Evolutionary conservation across 768 basidiomycete species (phyloP), one percentile per base, ranked within the genome.

Genomic region (Trametes coccinea): DNA sequence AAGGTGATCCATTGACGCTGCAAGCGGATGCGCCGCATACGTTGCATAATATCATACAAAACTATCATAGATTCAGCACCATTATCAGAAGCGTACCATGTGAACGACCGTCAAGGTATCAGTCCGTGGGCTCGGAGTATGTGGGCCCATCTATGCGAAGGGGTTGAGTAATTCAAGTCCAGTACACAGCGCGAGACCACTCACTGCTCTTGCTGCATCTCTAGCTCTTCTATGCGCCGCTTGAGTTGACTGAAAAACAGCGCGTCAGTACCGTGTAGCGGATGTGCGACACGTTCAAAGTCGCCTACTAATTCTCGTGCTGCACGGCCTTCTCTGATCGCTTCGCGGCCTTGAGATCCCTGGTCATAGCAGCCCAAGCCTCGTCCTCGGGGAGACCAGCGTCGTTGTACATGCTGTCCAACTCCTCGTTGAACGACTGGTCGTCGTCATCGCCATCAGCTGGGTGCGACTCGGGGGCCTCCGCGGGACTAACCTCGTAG

Each of bases 391-490:
- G 92, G 51, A 95, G 82, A 61, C 89, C 84, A 30, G 84, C 84
- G 60, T 95, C 92, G 53, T 89, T 88, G 74, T 87, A 96, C 91
- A 96, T 92, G 16, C 84, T 86, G 65, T 95, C 93, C 34, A 97
- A 80, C 72, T 96, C 94, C 70, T 94, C 93, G 72, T 97, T 96
- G 77, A 97, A 95, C 2, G 92, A 90, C 93, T 95, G 63, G 2
- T 43, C 22, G 29, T 46, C 31, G 46, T 63, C 58, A 61, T 43
- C 22, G 29, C 49, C 31, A 41, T 63, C 58, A 61, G 59, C 48
- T 11, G 56, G 30, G 33, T 27, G 44, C 44, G 34, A 37, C 37
- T 5, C 14, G 29, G 46, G 17, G n/a, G 30, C 22, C 29, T 8
- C 43, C 16, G 43, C 41, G 10, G 11, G 14, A 70, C 82, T 68